Evolutionary conservation across 2,329 filamentous ascomycete genomes (phyloP), one percentile per base, ranked within the genome.

Genomic region (Monosporascus sp.): DNA sequence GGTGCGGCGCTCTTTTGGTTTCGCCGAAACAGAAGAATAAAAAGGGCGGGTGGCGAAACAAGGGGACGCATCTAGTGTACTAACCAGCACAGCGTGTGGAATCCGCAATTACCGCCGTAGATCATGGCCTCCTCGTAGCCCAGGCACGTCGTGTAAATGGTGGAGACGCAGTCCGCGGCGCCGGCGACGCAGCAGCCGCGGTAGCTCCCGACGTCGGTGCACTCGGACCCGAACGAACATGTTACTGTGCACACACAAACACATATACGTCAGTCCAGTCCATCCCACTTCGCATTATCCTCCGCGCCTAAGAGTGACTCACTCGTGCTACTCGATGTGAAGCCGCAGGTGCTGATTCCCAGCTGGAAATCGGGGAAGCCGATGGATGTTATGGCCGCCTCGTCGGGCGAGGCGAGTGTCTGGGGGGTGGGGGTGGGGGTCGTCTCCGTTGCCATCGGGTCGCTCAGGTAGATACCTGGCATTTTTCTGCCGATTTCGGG

Each of bases 81-180:
- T 51, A 38, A 67, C 65, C 66, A 67, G 48, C 65, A 68, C 51
- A 67, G 24, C 2, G 62, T 65, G 18, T 64, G 61, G n/a, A 52
- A 52, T 25, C 60, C 61, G 43, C 64, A 68, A 20, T 58, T 35
- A 35, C 11, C 51, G 3, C 31, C 58, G 17, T 55, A 39, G 44
- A 58, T 47, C 5, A 52, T 50, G 20, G 58, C 55, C 2, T 57
- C 37, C 2, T 46, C 50, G 49, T 66, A 62, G 39, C 65, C 55
- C 27, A 65, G 48, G 38, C 66, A 68, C 3, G 49, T 50, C 7
- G 65, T 68, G 46, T 64, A 61, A 14, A 68, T 64, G 11, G 60
- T 64, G 5, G 63, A 54, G 48, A 46, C 50, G 50, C 65, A 68
- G 50, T 64, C 61, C 2, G 44, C 50, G 2, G 47, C 56, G 2